A percentile compares a stretch with the other conserved stretches of the same genome.
phyloP scores from a whole-genome alignment of 495 filamentous ascomycete genomes.

The Hamigera avellanea region DNA sequence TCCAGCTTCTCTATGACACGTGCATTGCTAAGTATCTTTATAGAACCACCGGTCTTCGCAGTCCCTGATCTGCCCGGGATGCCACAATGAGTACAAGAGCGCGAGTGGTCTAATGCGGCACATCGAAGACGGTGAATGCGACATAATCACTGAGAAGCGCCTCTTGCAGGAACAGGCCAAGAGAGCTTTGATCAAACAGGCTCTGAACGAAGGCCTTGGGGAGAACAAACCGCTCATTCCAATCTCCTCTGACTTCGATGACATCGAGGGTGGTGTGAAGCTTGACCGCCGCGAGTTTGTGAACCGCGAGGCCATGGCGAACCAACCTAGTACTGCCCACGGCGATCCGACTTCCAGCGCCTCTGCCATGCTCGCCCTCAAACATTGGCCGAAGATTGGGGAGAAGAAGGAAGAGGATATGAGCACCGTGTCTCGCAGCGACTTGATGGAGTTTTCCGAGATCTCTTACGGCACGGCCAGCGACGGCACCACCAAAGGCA shows the following conservation, averaged over 20 bases:
- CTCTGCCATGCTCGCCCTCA: conserved; percentile 2
- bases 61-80: conserved; percentile 35
- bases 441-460: conserved; percentile 7
- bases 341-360: neutral
- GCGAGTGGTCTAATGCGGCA: conserved; percentile 37
- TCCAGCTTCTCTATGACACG: too few species aligned
- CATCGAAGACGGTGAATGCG: conserved; percentile 37
- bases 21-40: neutral
- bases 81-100: conserved; percentile 26
- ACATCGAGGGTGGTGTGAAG: conserved; percentile 6
- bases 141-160: conserved; percentile 11
- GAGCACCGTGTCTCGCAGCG: neutral
- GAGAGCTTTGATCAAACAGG: conserved; percentile 22
- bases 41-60: conserved; percentile 33
- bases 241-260: conserved; percentile 4
- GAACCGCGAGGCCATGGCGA: conserved; percentile 8
- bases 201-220: conserved; percentile 7
- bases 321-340: conserved; percentile 5
- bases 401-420: neutral
- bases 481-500: neutral
- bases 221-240: neutral
- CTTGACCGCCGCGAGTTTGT: neutral
- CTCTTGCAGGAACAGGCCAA: conserved; percentile 26
- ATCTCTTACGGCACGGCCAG: neutral
- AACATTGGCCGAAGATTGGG: conserved; percentile 10